Percentiles rank a stretch among this genome's conserved stretches.
Conservation (phyloP, 2,329 filamentous ascomycete species). For the Aspergillus ibericus region DNA sequence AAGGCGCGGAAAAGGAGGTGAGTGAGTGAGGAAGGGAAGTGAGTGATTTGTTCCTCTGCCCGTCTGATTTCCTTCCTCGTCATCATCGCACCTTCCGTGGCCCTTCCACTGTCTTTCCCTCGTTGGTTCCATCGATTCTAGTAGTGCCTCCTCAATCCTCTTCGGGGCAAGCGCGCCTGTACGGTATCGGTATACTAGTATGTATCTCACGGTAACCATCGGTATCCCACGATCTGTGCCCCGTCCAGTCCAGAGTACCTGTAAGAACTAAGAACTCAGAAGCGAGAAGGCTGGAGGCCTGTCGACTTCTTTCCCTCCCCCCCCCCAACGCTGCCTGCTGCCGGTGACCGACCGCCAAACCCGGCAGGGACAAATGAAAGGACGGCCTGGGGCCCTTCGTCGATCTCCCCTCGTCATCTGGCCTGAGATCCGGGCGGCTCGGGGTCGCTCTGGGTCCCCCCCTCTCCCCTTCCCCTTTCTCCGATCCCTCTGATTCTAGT, state of each 20-base stretch:
- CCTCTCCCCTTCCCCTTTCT: neutral
- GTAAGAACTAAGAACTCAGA: too few relatives aligned
- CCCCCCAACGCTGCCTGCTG: neutral
- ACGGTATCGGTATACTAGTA: neutral
- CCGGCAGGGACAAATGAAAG: neutral
- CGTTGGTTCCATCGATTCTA: too few relatives aligned
- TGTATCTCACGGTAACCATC: too few relatives aligned
- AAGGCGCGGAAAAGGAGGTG: constrained; percentile 3
- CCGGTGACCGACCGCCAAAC: constrained; percentile 11
- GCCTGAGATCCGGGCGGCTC: constrained; percentile 5
- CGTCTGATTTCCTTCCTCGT: neutral
- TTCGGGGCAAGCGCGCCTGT: neutral
- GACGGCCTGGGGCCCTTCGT: neutral
- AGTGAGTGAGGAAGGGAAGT: neutral
- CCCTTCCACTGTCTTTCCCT: too few relatives aligned
- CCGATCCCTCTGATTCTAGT: neutral
- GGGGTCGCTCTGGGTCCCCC: neutral
- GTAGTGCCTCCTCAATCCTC: neutral
- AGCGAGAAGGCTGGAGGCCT: too few relatives aligned
- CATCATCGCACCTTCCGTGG: too few relatives aligned
- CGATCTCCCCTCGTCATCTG: constrained; percentile 1
- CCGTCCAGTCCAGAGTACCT: too few relatives aligned
- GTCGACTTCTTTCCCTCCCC: too few relatives aligned
- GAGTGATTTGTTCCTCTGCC: neutral
- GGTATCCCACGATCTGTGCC: neutral